phyloP scores from a whole-genome alignment of 2,329 filamentous ascomycete genomes.

The Xylaria hypoxylon region DNA sequence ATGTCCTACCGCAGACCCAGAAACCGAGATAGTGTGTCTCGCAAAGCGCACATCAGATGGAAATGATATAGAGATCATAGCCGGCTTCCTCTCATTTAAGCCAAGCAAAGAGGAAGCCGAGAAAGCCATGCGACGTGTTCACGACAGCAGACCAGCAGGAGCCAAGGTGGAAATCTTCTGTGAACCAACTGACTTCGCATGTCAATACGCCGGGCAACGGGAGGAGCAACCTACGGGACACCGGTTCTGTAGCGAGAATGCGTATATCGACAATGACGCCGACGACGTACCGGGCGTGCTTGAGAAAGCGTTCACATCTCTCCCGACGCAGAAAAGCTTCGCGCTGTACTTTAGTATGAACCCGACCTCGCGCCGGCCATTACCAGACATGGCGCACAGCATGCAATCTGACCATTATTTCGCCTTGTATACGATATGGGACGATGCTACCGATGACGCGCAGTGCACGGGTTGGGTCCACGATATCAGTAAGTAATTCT shows the following conservation, averaged over 20 bases:
- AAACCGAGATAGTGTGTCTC: constrained; percentile 57
- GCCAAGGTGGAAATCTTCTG: constrained; percentile 54
- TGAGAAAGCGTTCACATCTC: constrained; percentile 59
- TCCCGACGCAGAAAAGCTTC: constrained; percentile 60
- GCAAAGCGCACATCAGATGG: constrained; percentile 48
- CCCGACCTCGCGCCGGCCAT: constrained; percentile 57
- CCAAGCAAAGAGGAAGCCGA: constrained; percentile 51
- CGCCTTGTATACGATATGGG: constrained; percentile 64
- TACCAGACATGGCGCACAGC: constrained; percentile 65
- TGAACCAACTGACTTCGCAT: constrained; percentile 54
- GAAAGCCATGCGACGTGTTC: constrained; percentile 52
- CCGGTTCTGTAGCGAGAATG: constrained; percentile 64
- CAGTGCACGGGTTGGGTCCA: constrained; percentile 59
- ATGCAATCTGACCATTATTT: constrained; percentile 69
- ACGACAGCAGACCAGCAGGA: constrained; percentile 55
- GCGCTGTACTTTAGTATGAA: constrained; percentile 64
- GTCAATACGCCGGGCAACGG: constrained; percentile 58
- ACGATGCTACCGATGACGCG: constrained; percentile 58
- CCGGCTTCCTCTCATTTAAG: constrained; percentile 57
- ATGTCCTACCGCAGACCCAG: constrained; percentile 51
- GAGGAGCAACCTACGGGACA: constrained; percentile 61
- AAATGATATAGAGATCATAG: constrained; percentile 51
- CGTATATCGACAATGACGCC: constrained; percentile 61
- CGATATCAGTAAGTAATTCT: constrained; percentile 46
- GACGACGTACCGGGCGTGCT: constrained; percentile 58